Evolutionary conservation across 768 basidiomycete species (phyloP).

Genomic region (Agaricus sinodeliciosus): DNA sequence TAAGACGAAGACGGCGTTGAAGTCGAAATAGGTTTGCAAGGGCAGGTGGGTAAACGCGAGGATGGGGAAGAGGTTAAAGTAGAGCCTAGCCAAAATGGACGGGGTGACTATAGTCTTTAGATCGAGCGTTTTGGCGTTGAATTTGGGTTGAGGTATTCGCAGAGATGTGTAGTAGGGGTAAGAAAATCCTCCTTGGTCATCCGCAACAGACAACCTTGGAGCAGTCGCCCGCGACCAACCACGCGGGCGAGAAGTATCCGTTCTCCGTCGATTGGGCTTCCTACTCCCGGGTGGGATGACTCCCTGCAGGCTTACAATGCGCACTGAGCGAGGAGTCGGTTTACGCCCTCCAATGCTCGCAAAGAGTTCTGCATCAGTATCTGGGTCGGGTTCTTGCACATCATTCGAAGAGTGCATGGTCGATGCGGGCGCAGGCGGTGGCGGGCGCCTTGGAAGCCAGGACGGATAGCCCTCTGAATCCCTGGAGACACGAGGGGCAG

Average conservation of each 20-base stretch:
- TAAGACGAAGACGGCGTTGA: constrained; percentile 80
- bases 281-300: constrained; percentile 23
- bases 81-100: constrained; percentile 43
- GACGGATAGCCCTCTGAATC: constrained; percentile 73
- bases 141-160: constrained; percentile 50
- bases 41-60: constrained; percentile 67
- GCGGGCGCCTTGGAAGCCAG: constrained; percentile 78
- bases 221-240: constrained; percentile 57
- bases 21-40: constrained; percentile 82
- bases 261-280: constrained; percentile 19
- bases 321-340: constrained; percentile 74
- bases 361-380: constrained; percentile 14
- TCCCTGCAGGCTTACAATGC: constrained; percentile 69
- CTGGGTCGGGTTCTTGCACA: constrained; percentile 22
- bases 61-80: constrained; percentile 67
- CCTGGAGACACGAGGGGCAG: constrained; percentile 23
- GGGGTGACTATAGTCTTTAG: constrained; percentile 63
- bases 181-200: background rate
- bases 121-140: constrained; percentile 61
- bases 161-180: constrained; percentile 14
- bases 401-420: constrained; percentile 56
- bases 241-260: constrained; percentile 25
- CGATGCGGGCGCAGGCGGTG: constrained; percentile 67
- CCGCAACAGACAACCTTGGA: constrained; percentile 26
- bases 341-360: constrained; percentile 52